Percentiles rank a stretch among this genome's conserved stretches.
phyloP scores from a whole-genome alignment of 2,329 filamentous ascomycete species.

The Penicillium expansum region DNA sequence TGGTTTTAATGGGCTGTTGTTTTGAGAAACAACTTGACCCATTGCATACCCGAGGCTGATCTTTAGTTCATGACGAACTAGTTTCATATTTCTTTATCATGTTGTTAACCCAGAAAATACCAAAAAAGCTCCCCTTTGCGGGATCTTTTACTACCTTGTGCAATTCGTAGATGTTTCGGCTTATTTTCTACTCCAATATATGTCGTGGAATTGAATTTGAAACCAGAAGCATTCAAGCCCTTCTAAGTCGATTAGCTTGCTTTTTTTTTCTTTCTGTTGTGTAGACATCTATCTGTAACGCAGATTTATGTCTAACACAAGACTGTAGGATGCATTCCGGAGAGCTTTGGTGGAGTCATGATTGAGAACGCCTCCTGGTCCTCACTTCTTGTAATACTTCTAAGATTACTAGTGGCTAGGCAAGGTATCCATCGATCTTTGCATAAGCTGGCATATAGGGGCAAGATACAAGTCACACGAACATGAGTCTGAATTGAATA shows the following conservation, averaged over 20 bases:
- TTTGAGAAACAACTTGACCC: not conserved
- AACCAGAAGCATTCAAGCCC: too few relatives aligned
- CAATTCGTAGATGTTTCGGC: not conserved
- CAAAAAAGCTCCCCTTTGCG: not conserved
- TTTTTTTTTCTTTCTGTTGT: too few relatives aligned
- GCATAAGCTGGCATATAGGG: not conserved
- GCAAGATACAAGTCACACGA: not conserved
- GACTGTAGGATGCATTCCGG: not conserved
- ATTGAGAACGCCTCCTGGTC: not conserved
- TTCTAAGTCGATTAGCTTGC: too few relatives aligned
- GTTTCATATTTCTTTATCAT: not conserved
- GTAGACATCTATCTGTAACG: too few relatives aligned
- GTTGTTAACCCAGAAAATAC: not conserved
- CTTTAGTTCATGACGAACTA: not conserved
- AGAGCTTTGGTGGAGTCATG: not conserved
- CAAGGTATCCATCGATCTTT: not conserved
- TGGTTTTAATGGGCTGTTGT: not conserved
- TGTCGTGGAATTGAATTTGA: not conserved
- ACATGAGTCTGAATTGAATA: not conserved
- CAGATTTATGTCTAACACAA: not conserved
- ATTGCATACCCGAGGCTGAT: not conserved
- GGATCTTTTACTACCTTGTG: not conserved
- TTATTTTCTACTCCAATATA: not conserved
- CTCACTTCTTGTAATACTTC: not conserved
- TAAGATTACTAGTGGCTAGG: not conserved